Conservation (phyloP, 768 basidiomycete genomes). For the Tylopilus subfusipes region DNA sequence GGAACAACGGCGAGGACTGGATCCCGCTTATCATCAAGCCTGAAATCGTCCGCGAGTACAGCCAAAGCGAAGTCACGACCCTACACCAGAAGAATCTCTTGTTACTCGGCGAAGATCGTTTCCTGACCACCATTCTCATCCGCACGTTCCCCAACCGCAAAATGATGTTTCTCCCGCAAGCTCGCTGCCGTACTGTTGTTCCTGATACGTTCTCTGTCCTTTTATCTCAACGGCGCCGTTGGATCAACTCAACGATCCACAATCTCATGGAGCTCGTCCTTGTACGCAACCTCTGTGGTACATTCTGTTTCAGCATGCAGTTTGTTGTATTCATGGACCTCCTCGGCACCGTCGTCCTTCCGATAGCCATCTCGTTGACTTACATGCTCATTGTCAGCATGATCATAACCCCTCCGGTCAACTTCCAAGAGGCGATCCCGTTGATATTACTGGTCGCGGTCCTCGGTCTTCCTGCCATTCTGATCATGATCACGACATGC, state of each 20-base stretch:
- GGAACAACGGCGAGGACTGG: conserved; percentile 89
- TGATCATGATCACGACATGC: conserved; percentile 91
- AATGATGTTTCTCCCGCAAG: conserved; percentile 99
- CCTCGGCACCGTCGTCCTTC: conserved; percentile 86
- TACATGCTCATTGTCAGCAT: conserved; percentile 83
- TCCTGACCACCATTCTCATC: conserved; percentile 93
- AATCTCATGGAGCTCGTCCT: conserved; percentile 98
- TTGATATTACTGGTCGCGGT: conserved; percentile 85
- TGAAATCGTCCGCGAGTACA: conserved; percentile 96
- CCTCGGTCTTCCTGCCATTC: conserved; percentile 86
- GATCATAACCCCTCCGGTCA: conserved; percentile 73
- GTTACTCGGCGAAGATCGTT: conserved; percentile 96
- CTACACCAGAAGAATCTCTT: conserved; percentile 98
- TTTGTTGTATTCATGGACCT: conserved; percentile 99
- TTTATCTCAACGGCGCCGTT: conserved; percentile 93
- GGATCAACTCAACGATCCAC: conserved; percentile 99
- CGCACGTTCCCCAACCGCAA: conserved; percentile 98
- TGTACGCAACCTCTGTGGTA: conserved; percentile 95
- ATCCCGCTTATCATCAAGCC: conserved; percentile 95
- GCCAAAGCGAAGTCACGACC: conserved; percentile 88
- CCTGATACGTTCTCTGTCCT: conserved; percentile 93
- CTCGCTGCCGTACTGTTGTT: conserved; percentile 89
- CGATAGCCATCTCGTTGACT: conserved; percentile 89
- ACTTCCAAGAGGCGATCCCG: conserved; percentile 92
- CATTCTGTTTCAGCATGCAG: conserved; percentile 99